Base-by-base conservation (phyloP, 768 basidiomycete species). In the Naganishia antarctica region DNA sequence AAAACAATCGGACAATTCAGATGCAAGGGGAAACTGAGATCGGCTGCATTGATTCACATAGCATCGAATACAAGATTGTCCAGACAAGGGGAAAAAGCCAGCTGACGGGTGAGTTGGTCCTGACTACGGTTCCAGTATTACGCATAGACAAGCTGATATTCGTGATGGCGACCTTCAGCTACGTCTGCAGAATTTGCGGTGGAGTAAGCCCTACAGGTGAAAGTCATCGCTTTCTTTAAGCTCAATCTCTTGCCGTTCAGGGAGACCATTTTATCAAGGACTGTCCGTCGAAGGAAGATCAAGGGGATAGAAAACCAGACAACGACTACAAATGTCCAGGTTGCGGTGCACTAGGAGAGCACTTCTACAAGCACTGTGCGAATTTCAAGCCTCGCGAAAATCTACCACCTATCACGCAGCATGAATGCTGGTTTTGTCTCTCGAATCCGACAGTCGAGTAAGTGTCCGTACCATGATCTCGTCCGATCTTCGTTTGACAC, bases 341-440 rank as follows among this genome's bases (percentile, higher is more conserved):
- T 34, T 61, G 60, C 28, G 46, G 47, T 8, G 47, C 47, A 15
- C n/a, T 47, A 4, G 60, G 60, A 4, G 37, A 61, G 23, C 60
- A 61, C 23, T 61, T 47, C 31, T 49, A 61, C 47, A 40, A 47
- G 37, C 34, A 61, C 1, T 61, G 60, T 28, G 57, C 23, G 5
- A 57, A 43, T 16, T 34, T 31, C 43, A 50, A 57, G 44, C 51
- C 43, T 1, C 32, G 41, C 23, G 62, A 41, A 21, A 23, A 57
- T 57, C 49, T 61, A 34, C 48, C 16, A 6, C 41, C n/a, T 62
- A 64, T 28, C 68, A 49, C 73, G 90, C 90, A 91, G 69, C 89
- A 89, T 62, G 89, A 92, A 76, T 97, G 94, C 78, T 98, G 94
- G 94, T 98, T 99, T 80, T 99, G 96, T 76, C 78, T 99, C 60